Percentiles rank a stretch among this genome's conserved stretches.
These are phyloP conservation scores for Penicillium cataractarum DNA, from an alignment of 495 filamentous ascomycete genomes.

Conservation along the genomic window DNA sequence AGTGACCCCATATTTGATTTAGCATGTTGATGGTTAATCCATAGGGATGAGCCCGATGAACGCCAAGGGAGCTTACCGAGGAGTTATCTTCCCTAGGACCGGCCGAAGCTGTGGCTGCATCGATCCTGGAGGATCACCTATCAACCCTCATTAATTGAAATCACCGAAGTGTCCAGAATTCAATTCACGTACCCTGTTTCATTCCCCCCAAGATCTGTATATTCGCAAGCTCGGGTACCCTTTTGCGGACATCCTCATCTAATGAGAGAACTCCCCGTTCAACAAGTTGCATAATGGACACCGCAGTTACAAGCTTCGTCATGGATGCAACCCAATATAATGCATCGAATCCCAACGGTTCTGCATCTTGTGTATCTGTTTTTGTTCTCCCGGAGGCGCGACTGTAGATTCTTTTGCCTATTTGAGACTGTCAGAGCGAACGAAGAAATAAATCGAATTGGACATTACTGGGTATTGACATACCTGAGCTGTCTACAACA, in stretches of 20 bases:
- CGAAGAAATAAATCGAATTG: background rate
- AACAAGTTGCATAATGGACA: slow-evolving; percentile 50
- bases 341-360: slow-evolving; percentile 1
- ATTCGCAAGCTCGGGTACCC: slow-evolving; percentile 32
- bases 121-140: background rate
- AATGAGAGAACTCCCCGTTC: slow-evolving; percentile 43
- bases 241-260: slow-evolving; percentile 34
- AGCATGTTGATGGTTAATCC: background rate
- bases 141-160: background rate
- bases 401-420: slow-evolving; percentile 7
- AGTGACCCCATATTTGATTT: background rate
- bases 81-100: slow-evolving; percentile 2
- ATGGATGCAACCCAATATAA: slow-evolving; percentile 27
- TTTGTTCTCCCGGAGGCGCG: slow-evolving; percentile 6
- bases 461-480: background rate
- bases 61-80: slow-evolving; percentile 1
- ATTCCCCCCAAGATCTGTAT: slow-evolving; percentile 4
- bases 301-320: slow-evolving; percentile 44
- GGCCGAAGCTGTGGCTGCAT: background rate
- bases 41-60: background rate
- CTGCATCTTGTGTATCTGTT: background rate
- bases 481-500: slow-evolving; percentile 14
- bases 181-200: background rate
- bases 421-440: background rate
- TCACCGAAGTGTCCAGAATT: background rate